phyloP scores from a whole-genome alignment of 2,329 filamentous ascomycete genomes.

The Gliomastix tumulicola region DNA sequence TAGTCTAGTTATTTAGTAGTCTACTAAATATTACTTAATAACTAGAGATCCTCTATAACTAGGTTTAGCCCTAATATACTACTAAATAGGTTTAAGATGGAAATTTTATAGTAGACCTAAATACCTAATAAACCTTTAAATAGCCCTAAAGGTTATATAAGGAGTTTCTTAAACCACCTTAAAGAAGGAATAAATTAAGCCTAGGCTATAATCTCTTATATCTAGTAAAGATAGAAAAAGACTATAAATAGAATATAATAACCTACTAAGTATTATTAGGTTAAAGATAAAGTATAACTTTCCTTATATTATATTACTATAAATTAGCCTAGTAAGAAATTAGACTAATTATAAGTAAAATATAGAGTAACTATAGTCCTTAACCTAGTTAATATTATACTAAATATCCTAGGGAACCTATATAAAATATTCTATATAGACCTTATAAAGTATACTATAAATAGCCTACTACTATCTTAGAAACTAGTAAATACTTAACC shows the following conservation, averaged over 20 bases:
- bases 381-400: constrained; percentile 1
- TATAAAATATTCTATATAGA: background rate
- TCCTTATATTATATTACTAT: background rate
- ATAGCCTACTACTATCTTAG: background rate
- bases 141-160: background rate
- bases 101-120: background rate
- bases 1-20: background rate
- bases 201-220: background rate
- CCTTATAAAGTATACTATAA: constrained; percentile 1
- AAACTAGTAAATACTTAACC: background rate
- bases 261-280: background rate
- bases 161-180: background rate
- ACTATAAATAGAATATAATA: background rate
- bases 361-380: background rate
- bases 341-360: background rate
- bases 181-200: background rate
- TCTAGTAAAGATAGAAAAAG: background rate
- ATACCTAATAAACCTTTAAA: background rate
- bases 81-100: background rate
- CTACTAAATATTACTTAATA: background rate
- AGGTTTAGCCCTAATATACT: background rate
- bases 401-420: background rate
- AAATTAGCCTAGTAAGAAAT: background rate
- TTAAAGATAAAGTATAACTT: background rate
- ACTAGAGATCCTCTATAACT: background rate